A percentile compares a stretch with the other conserved stretches of the same genome.
Evolutionary conservation across 805 yeast species (phyloP).

Genomic region (Lachancea dasiensis): DNA sequence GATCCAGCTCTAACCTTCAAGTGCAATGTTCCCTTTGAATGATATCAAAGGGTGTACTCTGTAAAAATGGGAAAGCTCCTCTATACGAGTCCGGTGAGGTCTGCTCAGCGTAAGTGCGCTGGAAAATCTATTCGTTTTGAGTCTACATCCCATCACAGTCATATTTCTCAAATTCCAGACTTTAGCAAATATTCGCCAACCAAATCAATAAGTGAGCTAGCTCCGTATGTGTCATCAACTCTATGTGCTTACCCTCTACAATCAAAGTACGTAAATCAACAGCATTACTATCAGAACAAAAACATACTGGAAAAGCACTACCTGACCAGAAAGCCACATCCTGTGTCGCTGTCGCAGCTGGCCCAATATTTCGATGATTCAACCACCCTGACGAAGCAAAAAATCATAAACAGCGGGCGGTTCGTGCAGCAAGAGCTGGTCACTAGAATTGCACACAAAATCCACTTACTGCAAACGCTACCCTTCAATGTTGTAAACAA

Average conservation of each 20-base stretch:
- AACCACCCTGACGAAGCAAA: conserved; percentile 59
- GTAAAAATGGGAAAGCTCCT: conserved; percentile 1
- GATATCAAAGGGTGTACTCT: too few species aligned
- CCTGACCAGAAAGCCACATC: conserved; percentile 61
- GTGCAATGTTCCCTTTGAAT: too few species aligned
- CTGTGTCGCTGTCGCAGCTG: conserved; percentile 82
- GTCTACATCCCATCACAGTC: conserved; percentile 9
- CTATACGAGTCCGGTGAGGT: neutral
- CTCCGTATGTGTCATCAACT: conserved; percentile 32
- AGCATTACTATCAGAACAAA: conserved; percentile 72
- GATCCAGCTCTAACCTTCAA: too few species aligned
- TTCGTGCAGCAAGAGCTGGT: conserved; percentile 85
- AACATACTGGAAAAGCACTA: conserved; percentile 26
- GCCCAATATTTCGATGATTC: conserved; percentile 76
- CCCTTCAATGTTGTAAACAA: conserved; percentile 84
- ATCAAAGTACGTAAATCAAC: conserved; percentile 48
- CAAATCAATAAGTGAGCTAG: conserved; percentile 29
- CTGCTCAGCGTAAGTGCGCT: neutral
- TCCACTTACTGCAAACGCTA: conserved; percentile 69
- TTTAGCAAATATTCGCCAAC: conserved; percentile 34
- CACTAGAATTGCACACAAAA: conserved; percentile 72
- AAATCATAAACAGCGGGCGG: conserved; percentile 76
- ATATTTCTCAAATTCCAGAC: conserved; percentile 31
- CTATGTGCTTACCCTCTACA: conserved; percentile 36
- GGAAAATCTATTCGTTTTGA: too few species aligned